A percentile compares a stretch with the other conserved stretches of the same genome.
phyloP scores from a whole-genome alignment of 1,284 basidiomycete genomes.

The Acaromyces ingoldii region DNA sequence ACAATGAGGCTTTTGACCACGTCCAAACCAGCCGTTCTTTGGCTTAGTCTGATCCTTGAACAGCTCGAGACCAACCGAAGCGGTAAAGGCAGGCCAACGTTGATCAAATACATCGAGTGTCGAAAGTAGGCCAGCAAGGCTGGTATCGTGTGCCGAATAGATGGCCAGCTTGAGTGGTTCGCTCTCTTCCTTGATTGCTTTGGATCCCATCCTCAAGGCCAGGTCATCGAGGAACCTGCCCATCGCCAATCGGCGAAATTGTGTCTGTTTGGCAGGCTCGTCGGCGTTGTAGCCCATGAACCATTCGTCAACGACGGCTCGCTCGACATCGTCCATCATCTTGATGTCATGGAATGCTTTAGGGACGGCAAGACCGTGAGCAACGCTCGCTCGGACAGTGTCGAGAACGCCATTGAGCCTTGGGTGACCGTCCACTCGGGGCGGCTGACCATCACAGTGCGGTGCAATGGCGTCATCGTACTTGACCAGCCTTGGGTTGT shows the following conservation, averaged over 20 bases:
- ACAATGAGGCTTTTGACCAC: no score
- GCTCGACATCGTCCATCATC: conserved; percentile 57
- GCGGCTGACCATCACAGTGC: conserved; percentile 65
- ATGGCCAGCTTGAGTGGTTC: conserved; percentile 55
- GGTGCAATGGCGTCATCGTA: conserved; percentile 66
- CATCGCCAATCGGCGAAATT: conserved; percentile 71
- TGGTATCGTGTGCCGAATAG: conserved; percentile 59
- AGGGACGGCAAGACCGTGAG: conserved; percentile 60
- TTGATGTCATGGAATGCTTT: conserved; percentile 17
- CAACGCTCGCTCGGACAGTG: conserved; percentile 60
- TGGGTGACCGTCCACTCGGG: conserved; percentile 71
- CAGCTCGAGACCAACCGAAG: conserved; percentile 38
- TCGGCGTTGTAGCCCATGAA: conserved; percentile 59
- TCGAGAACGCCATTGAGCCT: conserved; percentile 74
- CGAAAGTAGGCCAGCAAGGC: conserved; percentile 63
- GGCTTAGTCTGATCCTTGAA: conserved; percentile 23
- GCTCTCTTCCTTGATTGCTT: conserved; percentile 19
- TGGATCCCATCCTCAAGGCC: conserved; percentile 58
- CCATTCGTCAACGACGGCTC: conserved; percentile 72
- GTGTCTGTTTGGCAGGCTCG: conserved; percentile 53
- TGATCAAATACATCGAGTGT: conserved; percentile 73
- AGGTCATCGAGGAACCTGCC: conserved; percentile 67
- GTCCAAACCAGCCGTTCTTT: no score
- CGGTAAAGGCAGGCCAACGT: conserved; percentile 55
- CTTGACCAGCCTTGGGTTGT: conserved; percentile 63